Base-by-base conservation (phyloP, 2,329 filamentous ascomycete species). In the Bimuria novae-zelandiae region DNA sequence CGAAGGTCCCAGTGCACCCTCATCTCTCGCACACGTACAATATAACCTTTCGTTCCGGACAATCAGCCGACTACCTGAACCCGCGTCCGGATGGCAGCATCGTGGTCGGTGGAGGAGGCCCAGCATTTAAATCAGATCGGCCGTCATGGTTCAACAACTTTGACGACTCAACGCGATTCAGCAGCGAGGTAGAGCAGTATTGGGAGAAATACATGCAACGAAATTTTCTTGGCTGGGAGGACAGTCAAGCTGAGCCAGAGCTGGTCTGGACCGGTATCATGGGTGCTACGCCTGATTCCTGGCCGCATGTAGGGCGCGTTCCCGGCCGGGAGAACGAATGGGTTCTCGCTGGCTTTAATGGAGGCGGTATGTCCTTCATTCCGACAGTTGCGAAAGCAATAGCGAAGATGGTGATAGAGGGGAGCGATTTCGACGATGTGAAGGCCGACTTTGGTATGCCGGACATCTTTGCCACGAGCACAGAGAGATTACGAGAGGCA, bases 351-450 rank as follows among this genome's bases (percentile, higher is more conserved):
- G 80, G 80, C 0, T 82, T 82, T 54, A 77, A 75, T 25, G 80
- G 81, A 0, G 79, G 82, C 50, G 81, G 80, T 0, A 83, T 83
- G 79, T 74, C 78, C 0, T 60, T 77, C 21, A 74, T 80, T 16
- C 76, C 76, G 17, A 65, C 78, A 0, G 63, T 71, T 4, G 73
- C 72, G 6, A 75, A 76, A 54, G 77, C 71, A 0, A 37, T 81
- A 7, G 75, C 71, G 1, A 54, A 64, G 21, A 80, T 82, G 77
- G 55, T 79, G 0, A 25, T 63, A 4, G 55, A 69, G 1, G 67
- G 58, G 2, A 32, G 40, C 1, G 41, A 54, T 0, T 78, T 76
- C 48, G 66, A 71, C 40, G 58, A 72, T 12, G 74, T 75, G 0
- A 48, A 45, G 47, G 33, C 37, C 22, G 55, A 60, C 23, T 57